Evolutionary conservation across 164 flowering plant species (phyloP).

Genomic region (Tinospora cordifolia): DNA sequence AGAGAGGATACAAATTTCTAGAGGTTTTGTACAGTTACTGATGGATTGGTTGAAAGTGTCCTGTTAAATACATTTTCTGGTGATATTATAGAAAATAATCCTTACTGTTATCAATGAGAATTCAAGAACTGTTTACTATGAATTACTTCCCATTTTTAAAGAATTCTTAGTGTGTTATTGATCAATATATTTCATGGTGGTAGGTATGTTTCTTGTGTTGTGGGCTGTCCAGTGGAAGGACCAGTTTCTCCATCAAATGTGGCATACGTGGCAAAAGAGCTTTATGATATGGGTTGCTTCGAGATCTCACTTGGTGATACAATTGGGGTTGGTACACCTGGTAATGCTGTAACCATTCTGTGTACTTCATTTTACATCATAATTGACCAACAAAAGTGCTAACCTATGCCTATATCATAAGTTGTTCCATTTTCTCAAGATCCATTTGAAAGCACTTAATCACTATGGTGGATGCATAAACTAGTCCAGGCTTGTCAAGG

Average conservation of each 20-base stretch:
- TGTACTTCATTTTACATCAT: background rate
- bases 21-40: no score
- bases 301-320: conserved; percentile 98
- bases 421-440: no score
- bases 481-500: no score
- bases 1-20: no score
- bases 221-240: conserved; percentile 96
- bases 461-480: no score
- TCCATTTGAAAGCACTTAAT: no score
- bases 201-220: conserved; percentile 90
- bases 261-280: conserved; percentile 84
- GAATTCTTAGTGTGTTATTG: background rate
- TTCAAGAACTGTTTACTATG: background rate
- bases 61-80: no score
- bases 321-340: conserved; percentile 95
- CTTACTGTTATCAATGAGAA: no score
- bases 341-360: conserved; percentile 32
- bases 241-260: conserved; percentile 72
- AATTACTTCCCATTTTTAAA: background rate
- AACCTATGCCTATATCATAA: no score
- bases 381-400: no score
- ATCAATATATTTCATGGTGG: background rate
- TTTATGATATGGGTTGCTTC: conserved; percentile 89
- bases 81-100: no score
- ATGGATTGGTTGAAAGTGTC: no score